Evolutionary conservation across 2,329 filamentous ascomycete species (phyloP), one percentile per base, ranked within the genome.

Genomic region (Alternaria tenuissima): DNA sequence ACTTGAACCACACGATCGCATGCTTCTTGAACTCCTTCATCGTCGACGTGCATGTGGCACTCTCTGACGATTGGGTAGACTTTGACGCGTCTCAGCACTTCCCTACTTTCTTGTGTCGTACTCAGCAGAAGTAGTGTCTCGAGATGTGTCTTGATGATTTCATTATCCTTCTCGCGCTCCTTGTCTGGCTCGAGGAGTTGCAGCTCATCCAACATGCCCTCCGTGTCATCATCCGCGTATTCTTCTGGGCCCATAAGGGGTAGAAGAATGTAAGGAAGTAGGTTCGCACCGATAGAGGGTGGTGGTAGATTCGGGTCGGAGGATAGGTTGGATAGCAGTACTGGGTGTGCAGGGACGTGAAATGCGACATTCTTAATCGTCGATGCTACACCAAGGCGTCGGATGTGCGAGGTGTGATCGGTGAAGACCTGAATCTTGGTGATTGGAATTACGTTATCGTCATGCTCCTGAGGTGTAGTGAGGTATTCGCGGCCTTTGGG

Each of bases 341-440:
- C 81, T 0, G 87, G 82, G 71, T 98, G 94, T 0, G 90, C 86
- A 3, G 87, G 80, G 6, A 94, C 80, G 71, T 96, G 91, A 75
- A 99, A 98, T 7, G 92, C 89, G 30, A 92, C 88, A 75, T 99
- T 99, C 79, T 98, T 98, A 76, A 99, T 93, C 9, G 93, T 95
- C 62, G 90, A 93, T 7, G 94, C 94, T n/a, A 97, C 94, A n/a
- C 95, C 95, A 71, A 93, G 92, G 55, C 95, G 86, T 59, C 95
- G 88, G 55, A 97, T 88, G 28, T 90, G 86, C 3, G 92, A 96
- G 69, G 87, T 84, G 81, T 97, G 93, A 78, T 96, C 93, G 1
- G 95, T 98, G 78, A 98, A 98, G 60, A 98, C 94, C 61, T 91
- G 91, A 63, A 99, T 84, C 82, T 98, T 98, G 49, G 91, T 92